Evolutionary conservation across 1,284 basidiomycete genomes (phyloP).

Genomic region (Fomitopsis palustris): DNA sequence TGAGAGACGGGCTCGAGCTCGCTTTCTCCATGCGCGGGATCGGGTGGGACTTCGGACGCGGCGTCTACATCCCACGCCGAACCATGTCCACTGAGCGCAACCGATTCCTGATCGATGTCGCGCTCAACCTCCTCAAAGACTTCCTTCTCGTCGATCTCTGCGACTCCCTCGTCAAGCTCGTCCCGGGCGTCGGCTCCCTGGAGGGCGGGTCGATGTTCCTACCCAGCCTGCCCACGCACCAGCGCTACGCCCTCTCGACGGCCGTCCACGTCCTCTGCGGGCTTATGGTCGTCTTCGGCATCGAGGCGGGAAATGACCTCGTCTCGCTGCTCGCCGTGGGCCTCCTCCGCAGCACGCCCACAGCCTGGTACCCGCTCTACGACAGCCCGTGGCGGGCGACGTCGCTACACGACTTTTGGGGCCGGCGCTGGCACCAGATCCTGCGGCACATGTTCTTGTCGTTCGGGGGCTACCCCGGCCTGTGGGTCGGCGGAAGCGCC

Average conservation of each 20-base stretch:
- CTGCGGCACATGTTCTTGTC: conserved; percentile 67
- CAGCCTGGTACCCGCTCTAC: conserved; percentile 68
- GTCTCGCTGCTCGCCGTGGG: conserved; percentile 60
- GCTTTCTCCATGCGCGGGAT: conserved; percentile 55
- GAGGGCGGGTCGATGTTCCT: conserved; percentile 64
- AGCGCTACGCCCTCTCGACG: conserved; percentile 56
- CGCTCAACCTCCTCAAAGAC: conserved; percentile 43
- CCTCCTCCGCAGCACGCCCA: conserved; percentile 46
- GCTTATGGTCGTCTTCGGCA: conserved; percentile 42
- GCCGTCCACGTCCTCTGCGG: conserved; percentile 56
- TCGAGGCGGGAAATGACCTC: conserved; percentile 49
- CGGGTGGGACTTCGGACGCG: conserved; percentile 61
- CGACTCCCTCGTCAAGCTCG: conserved; percentile 56
- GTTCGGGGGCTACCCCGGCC: conserved; percentile 61
- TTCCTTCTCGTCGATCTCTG: conserved; percentile 56
- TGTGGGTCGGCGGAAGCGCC: conserved; percentile 47
- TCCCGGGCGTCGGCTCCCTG: conserved; percentile 55
- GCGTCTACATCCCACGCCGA: conserved; percentile 48
- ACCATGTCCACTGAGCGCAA: conserved; percentile 44
- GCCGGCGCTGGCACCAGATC: conserved; percentile 70
- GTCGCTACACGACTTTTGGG: conserved; percentile 70
- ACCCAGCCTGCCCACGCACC: conserved; percentile 38
- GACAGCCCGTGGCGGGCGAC: conserved; percentile 61
- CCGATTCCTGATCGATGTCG: conserved; percentile 51
- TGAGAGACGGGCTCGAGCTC: conserved; percentile 54